Percentiles rank a stretch among this genome's conserved stretches.
phyloP scores from a whole-genome alignment of 345 rosid species.

The Lenwebbia sp. region DNA sequence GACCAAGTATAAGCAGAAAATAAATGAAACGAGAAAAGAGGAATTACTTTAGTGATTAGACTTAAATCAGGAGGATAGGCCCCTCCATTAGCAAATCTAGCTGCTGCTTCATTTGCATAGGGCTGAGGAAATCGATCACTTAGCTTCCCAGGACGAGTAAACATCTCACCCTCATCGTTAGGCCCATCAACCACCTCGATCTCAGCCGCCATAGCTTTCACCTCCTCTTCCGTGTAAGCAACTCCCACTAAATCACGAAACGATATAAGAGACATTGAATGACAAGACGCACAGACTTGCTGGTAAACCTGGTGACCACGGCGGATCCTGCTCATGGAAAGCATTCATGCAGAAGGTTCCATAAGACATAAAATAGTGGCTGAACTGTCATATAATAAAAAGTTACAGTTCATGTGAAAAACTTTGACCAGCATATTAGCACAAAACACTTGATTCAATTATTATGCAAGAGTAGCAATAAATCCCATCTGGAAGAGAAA shows the following conservation, averaged over 20 bases:
- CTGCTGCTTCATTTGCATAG: constrained; percentile 85
- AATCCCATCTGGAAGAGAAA: background rate
- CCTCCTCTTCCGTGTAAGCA: constrained; percentile 97
- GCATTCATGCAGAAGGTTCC: background rate
- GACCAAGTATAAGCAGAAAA: background rate
- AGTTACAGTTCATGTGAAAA: background rate
- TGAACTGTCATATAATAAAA: background rate
- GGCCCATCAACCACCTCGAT: constrained; percentile 98
- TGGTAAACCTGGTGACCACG: constrained; percentile 98
- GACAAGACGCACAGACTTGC: constrained; percentile 99
- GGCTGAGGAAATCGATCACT: constrained; percentile 96
- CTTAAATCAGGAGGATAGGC: constrained; percentile 99
- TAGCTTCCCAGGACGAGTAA: constrained; percentile 95
- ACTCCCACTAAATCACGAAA: constrained; percentile 95
- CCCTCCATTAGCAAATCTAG: constrained; percentile 99
- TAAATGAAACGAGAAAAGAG: background rate
- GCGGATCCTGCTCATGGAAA: constrained; percentile 68
- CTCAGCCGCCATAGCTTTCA: constrained; percentile 99
- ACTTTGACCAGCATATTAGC: background rate
- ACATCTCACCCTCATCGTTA: constrained; percentile 99
- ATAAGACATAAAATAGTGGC: background rate
- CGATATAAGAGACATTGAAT: constrained; percentile 93
- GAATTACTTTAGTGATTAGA: constrained; percentile 89
- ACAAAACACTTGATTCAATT: background rate
- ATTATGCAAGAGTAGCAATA: background rate